Conservation (phyloP, 352 stramenopile genomes). For the Phytophthora litchii region DNA sequence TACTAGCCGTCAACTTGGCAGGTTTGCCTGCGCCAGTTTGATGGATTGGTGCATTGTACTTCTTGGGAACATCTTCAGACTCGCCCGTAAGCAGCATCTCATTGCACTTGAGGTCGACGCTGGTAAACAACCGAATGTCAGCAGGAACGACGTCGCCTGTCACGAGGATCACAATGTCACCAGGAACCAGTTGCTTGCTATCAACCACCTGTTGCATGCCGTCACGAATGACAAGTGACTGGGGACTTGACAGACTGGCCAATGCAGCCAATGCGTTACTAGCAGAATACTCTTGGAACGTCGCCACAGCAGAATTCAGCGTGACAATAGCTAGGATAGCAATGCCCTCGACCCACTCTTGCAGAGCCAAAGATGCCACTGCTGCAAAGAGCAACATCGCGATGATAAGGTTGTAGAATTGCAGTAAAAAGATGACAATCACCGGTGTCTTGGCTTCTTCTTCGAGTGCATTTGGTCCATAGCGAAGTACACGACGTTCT, state of each 20-base stretch:
- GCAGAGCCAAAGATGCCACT: constrained; percentile 55
- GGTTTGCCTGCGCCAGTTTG: constrained; percentile 21
- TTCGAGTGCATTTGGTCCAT: constrained; percentile 67
- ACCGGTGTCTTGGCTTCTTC: constrained; percentile 64
- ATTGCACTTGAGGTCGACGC: constrained; percentile 89
- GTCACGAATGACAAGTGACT: constrained; percentile 71
- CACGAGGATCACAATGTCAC: constrained; percentile 88
- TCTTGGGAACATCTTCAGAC: constrained; percentile 81
- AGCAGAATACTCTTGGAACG: constrained; percentile 66
- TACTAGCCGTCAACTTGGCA: constrained; percentile 63
- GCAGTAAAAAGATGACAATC: constrained; percentile 68
- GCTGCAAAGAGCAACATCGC: constrained; percentile 64
- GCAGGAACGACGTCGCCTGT: constrained; percentile 94
- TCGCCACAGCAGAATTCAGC: constrained; percentile 68
- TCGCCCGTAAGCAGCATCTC: constrained; percentile 96
- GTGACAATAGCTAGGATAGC: constrained; percentile 71
- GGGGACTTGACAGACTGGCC: constrained; percentile 64
- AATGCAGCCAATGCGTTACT: constrained; percentile 68
- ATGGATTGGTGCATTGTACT: constrained; percentile 48
- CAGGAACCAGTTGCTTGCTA: constrained; percentile 72
- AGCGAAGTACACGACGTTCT: constrained; percentile 47
- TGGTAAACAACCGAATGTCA: constrained; percentile 91
- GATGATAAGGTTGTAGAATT: constrained; percentile 88
- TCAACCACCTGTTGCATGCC: constrained; percentile 66
- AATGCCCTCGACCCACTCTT: constrained; percentile 74